These are phyloP conservation scores for Aspergillus incahuasiensis DNA, from an alignment of 495 filamentous ascomycete genomes.

Conservation along the genomic window DNA sequence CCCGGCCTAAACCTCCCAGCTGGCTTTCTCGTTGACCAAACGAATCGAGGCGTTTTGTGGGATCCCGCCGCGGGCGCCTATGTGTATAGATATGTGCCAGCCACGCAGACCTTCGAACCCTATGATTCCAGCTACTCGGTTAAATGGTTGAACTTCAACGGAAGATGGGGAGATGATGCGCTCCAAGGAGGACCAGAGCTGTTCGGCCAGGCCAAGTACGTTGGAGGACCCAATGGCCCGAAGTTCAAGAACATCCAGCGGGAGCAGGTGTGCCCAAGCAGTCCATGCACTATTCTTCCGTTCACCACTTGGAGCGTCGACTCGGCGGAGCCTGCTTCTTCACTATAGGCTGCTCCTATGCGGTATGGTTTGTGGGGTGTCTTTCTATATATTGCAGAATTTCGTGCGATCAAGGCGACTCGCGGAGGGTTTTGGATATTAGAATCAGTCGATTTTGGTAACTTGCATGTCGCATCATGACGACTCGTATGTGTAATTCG, in stretches of 20 bases:
- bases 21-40: constrained; percentile 57
- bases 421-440: too few species aligned
- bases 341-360: not conserved
- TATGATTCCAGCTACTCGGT: constrained; percentile 39
- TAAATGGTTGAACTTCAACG: constrained; percentile 49
- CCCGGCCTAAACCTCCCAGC: constrained; percentile 58
- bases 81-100: constrained; percentile 44
- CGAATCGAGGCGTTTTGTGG: constrained; percentile 52
- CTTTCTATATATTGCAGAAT: not conserved
- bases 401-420: too few species aligned
- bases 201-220: constrained; percentile 46
- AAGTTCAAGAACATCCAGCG: constrained; percentile 49
- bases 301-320: constrained; percentile 23
- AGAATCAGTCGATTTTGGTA: not conserved
- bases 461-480: not conserved
- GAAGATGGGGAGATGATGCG: constrained; percentile 55
- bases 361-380: not conserved
- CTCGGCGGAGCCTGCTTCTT: constrained; percentile 1
- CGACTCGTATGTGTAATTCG: too few species aligned
- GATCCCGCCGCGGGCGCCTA: constrained; percentile 50
- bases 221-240: constrained; percentile 51
- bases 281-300: constrained; percentile 32
- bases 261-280: constrained; percentile 39
- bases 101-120: constrained; percentile 36
- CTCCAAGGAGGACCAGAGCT: constrained; percentile 48